These are phyloP conservation scores for Cercospora beticola DNA, from an alignment of 2,329 filamentous ascomycete species.

Conservation along the genomic window DNA sequence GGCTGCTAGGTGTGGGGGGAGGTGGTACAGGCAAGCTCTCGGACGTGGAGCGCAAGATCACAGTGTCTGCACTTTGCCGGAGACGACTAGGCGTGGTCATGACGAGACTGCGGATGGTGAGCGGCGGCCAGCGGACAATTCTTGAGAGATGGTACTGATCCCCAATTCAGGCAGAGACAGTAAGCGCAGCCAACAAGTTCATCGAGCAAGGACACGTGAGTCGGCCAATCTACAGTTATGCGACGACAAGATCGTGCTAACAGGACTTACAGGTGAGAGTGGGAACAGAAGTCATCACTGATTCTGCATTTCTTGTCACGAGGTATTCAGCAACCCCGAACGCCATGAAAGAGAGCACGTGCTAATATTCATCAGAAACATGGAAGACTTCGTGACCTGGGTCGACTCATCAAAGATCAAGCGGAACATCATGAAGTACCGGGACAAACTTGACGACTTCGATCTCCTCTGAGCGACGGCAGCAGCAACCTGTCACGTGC, in stretches of 20 bases:
- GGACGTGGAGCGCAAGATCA: slow-evolving; percentile 79
- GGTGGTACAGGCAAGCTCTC: slow-evolving; percentile 60
- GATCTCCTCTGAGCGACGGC: slow-evolving; percentile 68
- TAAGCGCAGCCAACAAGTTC: slow-evolving; percentile 76
- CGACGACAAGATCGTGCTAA: slow-evolving; percentile 8
- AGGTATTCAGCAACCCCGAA: slow-evolving; percentile 37
- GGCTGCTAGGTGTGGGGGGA: slow-evolving; percentile 71
- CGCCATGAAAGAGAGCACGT: neutral
- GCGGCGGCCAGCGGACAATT: neutral
- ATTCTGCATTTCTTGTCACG: slow-evolving; percentile 85
- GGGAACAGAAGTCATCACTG: slow-evolving; percentile 84
- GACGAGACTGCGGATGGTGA: slow-evolving; percentile 76
- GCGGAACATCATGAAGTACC: slow-evolving; percentile 90
- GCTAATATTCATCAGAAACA: slow-evolving; percentile 53
- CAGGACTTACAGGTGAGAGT: slow-evolving; percentile 61
- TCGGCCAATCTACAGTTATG: neutral
- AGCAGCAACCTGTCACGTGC: neutral
- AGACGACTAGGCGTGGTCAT: slow-evolving; percentile 84
- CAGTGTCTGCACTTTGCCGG: slow-evolving; percentile 84
- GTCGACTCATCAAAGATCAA: slow-evolving; percentile 96
- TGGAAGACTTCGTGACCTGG: slow-evolving; percentile 98
- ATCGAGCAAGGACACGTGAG: slow-evolving; percentile 80
- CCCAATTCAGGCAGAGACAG: slow-evolving; percentile 63
- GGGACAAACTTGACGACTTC: slow-evolving; percentile 93
- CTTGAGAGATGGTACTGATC: neutral